Base-by-base conservation (phyloP, 805 yeast genomes). In the Lachancea waltii region DNA sequence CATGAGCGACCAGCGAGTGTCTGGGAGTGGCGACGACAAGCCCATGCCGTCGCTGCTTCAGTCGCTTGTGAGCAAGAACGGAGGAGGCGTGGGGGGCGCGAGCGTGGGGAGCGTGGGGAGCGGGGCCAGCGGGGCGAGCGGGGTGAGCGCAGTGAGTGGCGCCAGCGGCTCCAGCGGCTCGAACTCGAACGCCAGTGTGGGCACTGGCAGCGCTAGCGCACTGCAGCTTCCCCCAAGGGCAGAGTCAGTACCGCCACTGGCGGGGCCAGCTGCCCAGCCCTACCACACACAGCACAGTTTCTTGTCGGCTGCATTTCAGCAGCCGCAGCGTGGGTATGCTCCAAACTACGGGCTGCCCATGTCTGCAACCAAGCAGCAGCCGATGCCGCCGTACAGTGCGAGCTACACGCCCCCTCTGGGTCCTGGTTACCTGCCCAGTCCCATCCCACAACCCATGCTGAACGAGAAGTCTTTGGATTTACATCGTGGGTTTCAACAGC, bases 401-500 rank as follows among this genome's bases (percentile, higher is more conserved):
- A 32, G 18, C 27, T 26, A 32, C 36, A 37, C 14, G 9, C 28
- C 41, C 3, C 41, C 41, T 27, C 13, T 37, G 20, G 35, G 34
- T 19, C 28, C 41, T 3, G 41, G 41, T 4, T 37, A 37, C 21
- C 28, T 37, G 14, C 41, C 41, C 4, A 37, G 41, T 23, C 41
- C 41, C 11, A 32, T 37, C 9, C 41, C 41, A 9, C 41, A 37
- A 27, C 23, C 33, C 21, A 16, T 26, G 21, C 14, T 25, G 29
- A 32, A 20, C 22, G 36, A 37, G 10, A 37, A 37, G 18, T 17
- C 36, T 10, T 14, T 37, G 13, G 41, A 37, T 10, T 13, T 25
- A 13, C 28, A 37, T 24, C 33, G 32, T 11, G 41, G 41, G 7
- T 37, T 30, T 17, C 41, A 37, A 28, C 35, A 30, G 10, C 40